Conservation (phyloP, 2,329 filamentous ascomycete species). For the Chalara sp. region DNA sequence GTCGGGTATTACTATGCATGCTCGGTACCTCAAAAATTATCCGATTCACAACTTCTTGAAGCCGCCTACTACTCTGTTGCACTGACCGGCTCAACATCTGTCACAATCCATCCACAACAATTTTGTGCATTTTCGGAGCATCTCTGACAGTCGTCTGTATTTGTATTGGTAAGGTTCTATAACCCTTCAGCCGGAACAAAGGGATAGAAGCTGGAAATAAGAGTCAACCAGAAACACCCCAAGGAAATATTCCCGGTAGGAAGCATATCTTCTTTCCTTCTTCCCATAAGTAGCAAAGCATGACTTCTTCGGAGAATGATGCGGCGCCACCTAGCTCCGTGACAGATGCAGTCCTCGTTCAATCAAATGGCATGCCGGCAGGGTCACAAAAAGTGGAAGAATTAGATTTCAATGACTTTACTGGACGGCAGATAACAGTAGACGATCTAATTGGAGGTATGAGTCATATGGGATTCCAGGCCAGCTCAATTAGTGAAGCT, state of each 20-base stretch:
- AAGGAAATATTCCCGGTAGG: too few relatives aligned
- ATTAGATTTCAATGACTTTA: conserved; percentile 83
- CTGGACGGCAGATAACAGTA: conserved; percentile 69
- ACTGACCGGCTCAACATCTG: too few relatives aligned
- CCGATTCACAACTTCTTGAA: too few relatives aligned
- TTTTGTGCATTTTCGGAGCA: too few relatives aligned
- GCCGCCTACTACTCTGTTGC: too few relatives aligned
- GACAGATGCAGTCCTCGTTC: conserved; percentile 76
- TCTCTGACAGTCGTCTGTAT: too few relatives aligned
- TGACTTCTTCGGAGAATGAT: neutral
- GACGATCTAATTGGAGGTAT: conserved; percentile 79
- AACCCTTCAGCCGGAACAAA: too few relatives aligned
- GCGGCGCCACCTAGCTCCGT: conserved; percentile 49
- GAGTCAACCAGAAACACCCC: neutral
- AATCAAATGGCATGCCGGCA: conserved; percentile 74
- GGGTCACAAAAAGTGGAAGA: conserved; percentile 78
- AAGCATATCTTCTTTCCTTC: too few relatives aligned
- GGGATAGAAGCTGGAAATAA: neutral
- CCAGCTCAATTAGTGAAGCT: conserved; percentile 75
- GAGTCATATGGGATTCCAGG: conserved; percentile 80
- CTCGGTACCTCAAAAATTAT: too few relatives aligned
- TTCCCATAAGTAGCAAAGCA: neutral
- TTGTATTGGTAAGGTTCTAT: too few relatives aligned
- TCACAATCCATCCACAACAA: too few relatives aligned
- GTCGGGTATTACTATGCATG: too few relatives aligned